These are phyloP conservation scores for Epichloe gansuensis DNA, from an alignment of 2,329 filamentous ascomycete species.

Conservation along the genomic window DNA sequence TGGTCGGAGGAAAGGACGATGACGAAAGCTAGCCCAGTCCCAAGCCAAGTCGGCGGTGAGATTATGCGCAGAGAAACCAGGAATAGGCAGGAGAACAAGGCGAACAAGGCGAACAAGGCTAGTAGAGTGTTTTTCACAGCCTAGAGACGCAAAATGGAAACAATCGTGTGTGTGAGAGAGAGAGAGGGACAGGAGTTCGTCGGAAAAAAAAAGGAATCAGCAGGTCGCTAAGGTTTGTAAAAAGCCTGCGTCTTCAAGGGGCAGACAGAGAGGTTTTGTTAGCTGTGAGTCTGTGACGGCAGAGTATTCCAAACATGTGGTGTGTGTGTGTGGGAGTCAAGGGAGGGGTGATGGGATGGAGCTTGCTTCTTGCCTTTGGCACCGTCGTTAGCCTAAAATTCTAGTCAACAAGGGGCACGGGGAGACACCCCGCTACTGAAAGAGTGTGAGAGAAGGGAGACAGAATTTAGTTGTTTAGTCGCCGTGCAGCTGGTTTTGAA, in stretches of 20 bases:
- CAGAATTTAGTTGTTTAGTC: background rate
- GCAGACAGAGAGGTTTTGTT: background rate
- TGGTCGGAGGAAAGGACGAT: background rate
- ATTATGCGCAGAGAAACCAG: background rate
- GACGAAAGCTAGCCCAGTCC: background rate
- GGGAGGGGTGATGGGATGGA: constrained; percentile 3
- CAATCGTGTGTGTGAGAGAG: constrained; percentile 1
- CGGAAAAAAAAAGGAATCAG: constrained; percentile 1
- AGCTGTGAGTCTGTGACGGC: background rate
- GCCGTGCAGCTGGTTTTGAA: background rate
- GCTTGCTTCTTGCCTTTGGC: constrained; percentile 2
- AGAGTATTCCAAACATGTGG: background rate
- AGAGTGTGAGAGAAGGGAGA: constrained; percentile 2
- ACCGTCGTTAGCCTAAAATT: background rate
- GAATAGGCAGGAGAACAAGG: background rate
- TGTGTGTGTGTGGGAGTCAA: background rate
- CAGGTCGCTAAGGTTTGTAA: constrained; percentile 1
- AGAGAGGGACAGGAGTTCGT: background rate
- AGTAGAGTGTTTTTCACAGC: background rate
- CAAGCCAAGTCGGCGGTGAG: background rate
- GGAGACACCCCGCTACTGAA: background rate
- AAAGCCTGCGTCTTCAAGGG: constrained; percentile 2
- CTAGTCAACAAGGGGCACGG: constrained; percentile 5
- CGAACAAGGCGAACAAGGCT: background rate
- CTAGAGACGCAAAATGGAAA: background rate